phyloP scores from a whole-genome alignment of 352 stramenopile genomes.

The Thalassiosira mediterranea region DNA sequence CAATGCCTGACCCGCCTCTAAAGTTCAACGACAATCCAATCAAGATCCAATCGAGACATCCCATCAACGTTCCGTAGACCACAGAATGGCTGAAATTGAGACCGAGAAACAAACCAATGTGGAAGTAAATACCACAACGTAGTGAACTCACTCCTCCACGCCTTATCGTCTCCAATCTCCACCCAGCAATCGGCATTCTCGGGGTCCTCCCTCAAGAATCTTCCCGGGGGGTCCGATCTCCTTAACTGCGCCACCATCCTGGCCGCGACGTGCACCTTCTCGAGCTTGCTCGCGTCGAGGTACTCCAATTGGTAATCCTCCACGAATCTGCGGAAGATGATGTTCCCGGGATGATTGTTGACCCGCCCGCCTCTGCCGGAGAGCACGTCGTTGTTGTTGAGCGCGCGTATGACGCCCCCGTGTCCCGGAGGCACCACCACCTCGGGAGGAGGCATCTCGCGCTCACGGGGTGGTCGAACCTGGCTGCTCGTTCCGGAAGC shows the following conservation, averaged over 20 bases:
- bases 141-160: slow-evolving; percentile 56
- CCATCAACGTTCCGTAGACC: too few species aligned
- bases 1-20: slow-evolving; percentile 44
- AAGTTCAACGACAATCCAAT: too few species aligned
- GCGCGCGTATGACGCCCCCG: slow-evolving; percentile 31
- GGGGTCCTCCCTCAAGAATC: slow-evolving; percentile 26
- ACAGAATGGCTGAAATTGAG: too few species aligned
- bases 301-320: slow-evolving; percentile 67
- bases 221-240: not conserved
- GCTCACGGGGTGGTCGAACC: too few species aligned
- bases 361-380: slow-evolving; percentile 71
- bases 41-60: too few species aligned
- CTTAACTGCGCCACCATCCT: slow-evolving; percentile 15
- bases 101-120: too few species aligned
- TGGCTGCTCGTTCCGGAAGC: too few species aligned
- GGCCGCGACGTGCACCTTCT: slow-evolving; percentile 25
- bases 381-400: slow-evolving; percentile 39
- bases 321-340: slow-evolving; percentile 61
- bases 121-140: too few species aligned
- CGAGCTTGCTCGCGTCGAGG: slow-evolving; percentile 61
- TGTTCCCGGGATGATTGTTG: slow-evolving; percentile 73
- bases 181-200: slow-evolving; percentile 27
- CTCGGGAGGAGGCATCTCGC: too few species aligned
- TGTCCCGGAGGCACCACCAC: slow-evolving; percentile 28
- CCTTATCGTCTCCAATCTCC: slow-evolving; percentile 55